A percentile compares a stretch with the other conserved stretches of the same genome.
Evolutionary conservation across 2,329 filamentous ascomycete genomes (phyloP).

Genomic region (Ophiostoma piceae): DNA sequence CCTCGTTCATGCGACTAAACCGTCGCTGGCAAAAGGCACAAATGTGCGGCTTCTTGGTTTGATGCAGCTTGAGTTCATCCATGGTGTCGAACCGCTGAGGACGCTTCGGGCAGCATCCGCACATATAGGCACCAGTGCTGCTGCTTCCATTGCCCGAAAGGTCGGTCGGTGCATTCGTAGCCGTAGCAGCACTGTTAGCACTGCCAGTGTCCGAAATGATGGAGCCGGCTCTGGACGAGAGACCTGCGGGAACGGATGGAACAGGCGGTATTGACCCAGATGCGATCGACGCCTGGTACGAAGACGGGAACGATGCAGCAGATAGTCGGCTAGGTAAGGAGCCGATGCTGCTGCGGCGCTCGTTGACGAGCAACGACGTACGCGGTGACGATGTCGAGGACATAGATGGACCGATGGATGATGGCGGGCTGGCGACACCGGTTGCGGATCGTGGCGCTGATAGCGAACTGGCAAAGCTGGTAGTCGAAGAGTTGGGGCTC

Average conservation of each 20-base stretch:
- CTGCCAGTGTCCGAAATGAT: slow-evolving; percentile 13
- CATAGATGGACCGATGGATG: slow-evolving; percentile 19
- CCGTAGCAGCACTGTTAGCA: slow-evolving; percentile 16
- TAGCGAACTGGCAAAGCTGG: slow-evolving; percentile 27
- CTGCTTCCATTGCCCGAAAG: not conserved
- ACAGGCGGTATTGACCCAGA: slow-evolving; percentile 1
- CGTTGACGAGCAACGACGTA: slow-evolving; percentile 24
- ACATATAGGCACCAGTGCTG: slow-evolving; percentile 15
- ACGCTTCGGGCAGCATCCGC: slow-evolving; percentile 27
- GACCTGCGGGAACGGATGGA: not conserved
- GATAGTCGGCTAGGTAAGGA: slow-evolving; percentile 27
- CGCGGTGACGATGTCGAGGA: slow-evolving; percentile 26
- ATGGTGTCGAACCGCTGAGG: slow-evolving; percentile 26
- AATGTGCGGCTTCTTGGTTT: slow-evolving; percentile 28
- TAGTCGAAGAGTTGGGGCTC: slow-evolving; percentile 27
- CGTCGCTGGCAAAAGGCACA: slow-evolving; percentile 28
- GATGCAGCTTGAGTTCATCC: slow-evolving; percentile 26
- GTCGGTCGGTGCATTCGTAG: not conserved
- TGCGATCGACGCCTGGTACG: slow-evolving; percentile 3
- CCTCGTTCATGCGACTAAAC: slow-evolving; percentile 29
- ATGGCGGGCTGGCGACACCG: slow-evolving; percentile 22
- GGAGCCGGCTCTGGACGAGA: slow-evolving; percentile 8
- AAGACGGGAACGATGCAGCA: slow-evolving; percentile 25
- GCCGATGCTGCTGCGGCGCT: slow-evolving; percentile 26
- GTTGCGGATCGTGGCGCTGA: slow-evolving; percentile 22